Evolutionary conservation across 306 rosid species (phyloP).

Genomic region (Acacia acuminata): DNA sequence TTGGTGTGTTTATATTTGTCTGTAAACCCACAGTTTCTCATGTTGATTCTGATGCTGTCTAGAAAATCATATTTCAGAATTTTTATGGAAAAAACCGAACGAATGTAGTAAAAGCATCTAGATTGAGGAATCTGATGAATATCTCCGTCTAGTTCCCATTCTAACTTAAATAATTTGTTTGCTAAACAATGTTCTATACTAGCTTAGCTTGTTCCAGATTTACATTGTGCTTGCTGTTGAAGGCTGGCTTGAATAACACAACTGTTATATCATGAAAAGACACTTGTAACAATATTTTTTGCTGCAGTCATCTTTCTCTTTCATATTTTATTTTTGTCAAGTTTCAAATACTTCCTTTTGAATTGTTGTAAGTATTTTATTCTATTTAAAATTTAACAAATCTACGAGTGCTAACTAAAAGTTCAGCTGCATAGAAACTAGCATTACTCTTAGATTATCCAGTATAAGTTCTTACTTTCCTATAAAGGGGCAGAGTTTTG

Average conservation of each 20-base stretch:
- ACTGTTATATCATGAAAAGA: not conserved
- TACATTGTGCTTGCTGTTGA: not conserved
- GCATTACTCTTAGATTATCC: not conserved
- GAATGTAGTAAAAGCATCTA: not conserved
- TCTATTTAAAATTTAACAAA: not conserved
- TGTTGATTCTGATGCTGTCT: not conserved
- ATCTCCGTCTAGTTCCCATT: not conserved
- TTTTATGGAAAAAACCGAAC: not conserved
- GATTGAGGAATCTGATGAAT: not conserved
- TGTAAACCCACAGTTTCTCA: not conserved
- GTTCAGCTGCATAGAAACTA: not conserved
- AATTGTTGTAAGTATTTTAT: not conserved
- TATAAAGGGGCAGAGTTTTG: not conserved
- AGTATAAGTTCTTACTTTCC: not conserved
- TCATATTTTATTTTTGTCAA: not conserved
- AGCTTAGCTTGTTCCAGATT: not conserved
- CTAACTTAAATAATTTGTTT: not conserved
- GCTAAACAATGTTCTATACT: not conserved
- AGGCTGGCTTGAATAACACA: not conserved
- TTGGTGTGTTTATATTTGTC: constrained; percentile 20
- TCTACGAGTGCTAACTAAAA: not conserved
- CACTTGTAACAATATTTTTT: not conserved
- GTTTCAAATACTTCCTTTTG: not conserved
- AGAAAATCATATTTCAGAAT: not conserved
- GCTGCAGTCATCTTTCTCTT: not conserved